Evolutionary conservation across 108 stramenopile genomes (phyloP).

Genomic region (Phaeodactylum tricornutum): DNA sequence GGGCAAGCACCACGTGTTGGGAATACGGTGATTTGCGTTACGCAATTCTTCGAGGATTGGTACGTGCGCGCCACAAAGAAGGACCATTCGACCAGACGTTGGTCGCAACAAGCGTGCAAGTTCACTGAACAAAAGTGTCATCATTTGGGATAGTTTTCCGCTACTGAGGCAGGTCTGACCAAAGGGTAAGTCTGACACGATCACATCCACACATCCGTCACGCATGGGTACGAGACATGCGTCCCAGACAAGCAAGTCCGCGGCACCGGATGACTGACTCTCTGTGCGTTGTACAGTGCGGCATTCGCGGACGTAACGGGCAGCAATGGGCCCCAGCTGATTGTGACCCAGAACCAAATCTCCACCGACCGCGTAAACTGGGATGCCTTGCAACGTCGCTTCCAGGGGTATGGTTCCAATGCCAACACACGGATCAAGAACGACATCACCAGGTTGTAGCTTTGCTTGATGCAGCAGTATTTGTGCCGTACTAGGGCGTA

Average conservation of each 20-base stretch:
- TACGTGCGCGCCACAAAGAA: conserved; percentile 33
- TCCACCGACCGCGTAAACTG: conserved; percentile 34
- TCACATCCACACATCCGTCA: conserved; percentile 31
- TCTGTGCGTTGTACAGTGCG: not conserved
- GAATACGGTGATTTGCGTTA: not conserved
- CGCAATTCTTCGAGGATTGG: conserved; percentile 16
- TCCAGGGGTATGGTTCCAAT: conserved; percentile 57
- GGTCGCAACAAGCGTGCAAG: conserved; percentile 37
- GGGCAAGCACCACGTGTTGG: conserved; percentile 13
- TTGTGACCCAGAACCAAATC: conserved; percentile 29
- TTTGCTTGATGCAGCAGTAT: conserved; percentile 32
- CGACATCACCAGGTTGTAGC: conserved; percentile 27
- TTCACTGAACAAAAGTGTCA: conserved; percentile 42
- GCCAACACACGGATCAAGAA: conserved; percentile 66
- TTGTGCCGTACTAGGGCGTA: conserved; percentile 47
- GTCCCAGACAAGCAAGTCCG: conserved; percentile 33
- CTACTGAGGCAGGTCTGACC: conserved; percentile 42
- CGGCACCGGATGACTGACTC: not conserved
- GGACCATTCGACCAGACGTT: conserved; percentile 26
- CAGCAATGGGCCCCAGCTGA: conserved; percentile 1
- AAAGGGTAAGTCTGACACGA: conserved; percentile 61
- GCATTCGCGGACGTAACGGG: conserved; percentile 4
- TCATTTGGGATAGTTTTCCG: conserved; percentile 23
- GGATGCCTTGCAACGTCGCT: conserved; percentile 1
- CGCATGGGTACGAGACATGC: conserved; percentile 45